Evolutionary conservation across 352 stramenopile species (phyloP).

Genomic region (Phytophthora palmivora): DNA sequence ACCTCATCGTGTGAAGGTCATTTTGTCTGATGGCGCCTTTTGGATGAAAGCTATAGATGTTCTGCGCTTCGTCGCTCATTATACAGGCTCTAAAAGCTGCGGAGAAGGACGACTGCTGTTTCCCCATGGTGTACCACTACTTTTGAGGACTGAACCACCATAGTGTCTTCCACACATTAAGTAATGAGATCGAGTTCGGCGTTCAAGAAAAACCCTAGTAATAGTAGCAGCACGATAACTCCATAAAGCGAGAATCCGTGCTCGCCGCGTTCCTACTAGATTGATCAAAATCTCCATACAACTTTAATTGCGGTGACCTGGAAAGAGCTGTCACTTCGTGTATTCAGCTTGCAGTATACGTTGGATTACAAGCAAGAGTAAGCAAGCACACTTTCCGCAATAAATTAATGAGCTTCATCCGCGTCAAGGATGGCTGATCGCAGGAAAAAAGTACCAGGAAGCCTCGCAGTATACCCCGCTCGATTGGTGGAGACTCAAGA

Average conservation of each 20-base stretch:
- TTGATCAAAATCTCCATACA: not conserved
- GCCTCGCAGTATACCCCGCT: slow-evolving; percentile 5
- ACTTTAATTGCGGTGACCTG: not conserved
- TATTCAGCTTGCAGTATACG: not conserved
- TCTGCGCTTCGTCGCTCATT: slow-evolving; percentile 5
- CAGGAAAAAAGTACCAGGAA: not conserved
- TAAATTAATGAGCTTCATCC: not conserved
- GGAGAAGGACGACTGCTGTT: slow-evolving; percentile 24
- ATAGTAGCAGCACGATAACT: not conserved
- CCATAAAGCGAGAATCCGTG: not conserved
- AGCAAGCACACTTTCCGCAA: not conserved
- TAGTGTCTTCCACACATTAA: not conserved
- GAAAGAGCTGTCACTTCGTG: not conserved
- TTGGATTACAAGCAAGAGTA: not conserved
- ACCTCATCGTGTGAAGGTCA: not conserved
- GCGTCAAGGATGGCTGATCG: slow-evolving; percentile 6
- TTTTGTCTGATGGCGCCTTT: slow-evolving; percentile 9
- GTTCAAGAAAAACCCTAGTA: not conserved
- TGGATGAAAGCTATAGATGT: not conserved
- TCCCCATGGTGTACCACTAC: slow-evolving; percentile 17
- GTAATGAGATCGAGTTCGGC: not conserved
- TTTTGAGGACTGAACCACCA: slow-evolving; percentile 4
- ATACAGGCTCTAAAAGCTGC: slow-evolving; percentile 16
- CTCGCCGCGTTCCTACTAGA: not conserved
- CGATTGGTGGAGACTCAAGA: slow-evolving; percentile 21